phyloP scores from a whole-genome alignment of 441 rosid species.

The Adansonia rubrostipa region DNA sequence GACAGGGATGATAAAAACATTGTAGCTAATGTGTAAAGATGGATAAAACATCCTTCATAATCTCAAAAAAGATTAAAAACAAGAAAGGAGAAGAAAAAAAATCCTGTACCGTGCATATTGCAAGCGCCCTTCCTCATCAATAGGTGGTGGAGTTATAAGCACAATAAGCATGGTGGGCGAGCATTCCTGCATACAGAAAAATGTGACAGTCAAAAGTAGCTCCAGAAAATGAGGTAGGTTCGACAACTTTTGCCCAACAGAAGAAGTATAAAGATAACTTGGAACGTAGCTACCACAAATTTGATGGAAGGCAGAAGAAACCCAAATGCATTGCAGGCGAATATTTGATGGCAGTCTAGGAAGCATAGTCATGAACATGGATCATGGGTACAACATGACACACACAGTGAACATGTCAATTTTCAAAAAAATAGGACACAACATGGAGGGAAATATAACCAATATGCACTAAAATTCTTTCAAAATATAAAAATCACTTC shows the following conservation, averaged over 20 bases:
- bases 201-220: constrained; percentile 8
- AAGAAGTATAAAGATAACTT: neutral
- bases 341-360: neutral
- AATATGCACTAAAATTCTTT: too few relatives aligned
- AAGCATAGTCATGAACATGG: too few relatives aligned
- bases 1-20: constrained; percentile 6
- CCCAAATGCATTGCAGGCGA: neutral
- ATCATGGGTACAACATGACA: too few relatives aligned
- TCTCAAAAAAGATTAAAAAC: neutral
- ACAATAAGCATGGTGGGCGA: constrained; percentile 69
- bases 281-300: neutral
- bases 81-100: neutral
- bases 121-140: constrained; percentile 73
- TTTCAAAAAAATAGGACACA: too few relatives aligned
- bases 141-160: constrained; percentile 87
- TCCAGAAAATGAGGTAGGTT: neutral
- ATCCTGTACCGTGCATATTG: constrained; percentile 62
- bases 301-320: neutral
- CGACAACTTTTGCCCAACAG: neutral
- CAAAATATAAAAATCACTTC: too few relatives aligned
- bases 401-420: too few relatives aligned
- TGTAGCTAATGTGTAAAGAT: neutral
- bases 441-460: too few relatives aligned
- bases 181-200: constrained; percentile 54
- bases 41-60: neutral